These are phyloP conservation scores for Gracilaria gracilis DNA, from an alignment of 23 red algal species.

Conservation along the genomic window DNA sequence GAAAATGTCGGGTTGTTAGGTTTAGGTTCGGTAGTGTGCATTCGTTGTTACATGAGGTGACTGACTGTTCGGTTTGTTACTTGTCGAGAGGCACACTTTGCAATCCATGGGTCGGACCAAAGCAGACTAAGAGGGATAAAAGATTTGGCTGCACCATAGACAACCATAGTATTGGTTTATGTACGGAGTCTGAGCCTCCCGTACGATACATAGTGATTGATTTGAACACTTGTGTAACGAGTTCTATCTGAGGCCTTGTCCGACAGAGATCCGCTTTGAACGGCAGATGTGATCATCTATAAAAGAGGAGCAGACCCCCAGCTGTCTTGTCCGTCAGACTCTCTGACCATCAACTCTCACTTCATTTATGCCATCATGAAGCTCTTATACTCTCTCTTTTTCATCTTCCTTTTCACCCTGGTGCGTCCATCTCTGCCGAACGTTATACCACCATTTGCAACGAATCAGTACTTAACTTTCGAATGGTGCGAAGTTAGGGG, in stretches of 20 bases:
- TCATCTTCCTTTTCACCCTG: neutral
- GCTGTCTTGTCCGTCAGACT: neutral
- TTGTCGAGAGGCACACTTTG: too few relatives aligned
- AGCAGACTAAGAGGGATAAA: neutral
- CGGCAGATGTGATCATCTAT: neutral
- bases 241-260: neutral
- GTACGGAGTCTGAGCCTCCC: neutral
- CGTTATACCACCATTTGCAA: neutral
- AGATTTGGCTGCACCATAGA: neutral
- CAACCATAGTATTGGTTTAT: neutral
- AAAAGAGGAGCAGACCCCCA: neutral
- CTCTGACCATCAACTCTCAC: neutral
- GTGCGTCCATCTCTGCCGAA: neutral
- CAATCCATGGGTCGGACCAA: too few relatives aligned
- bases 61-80: too few relatives aligned
- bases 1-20: too few relatives aligned
- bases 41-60: too few relatives aligned
- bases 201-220: neutral
- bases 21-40: too few relatives aligned
- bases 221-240: neutral
- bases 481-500: constrained; percentile 6
- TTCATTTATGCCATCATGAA: neutral
- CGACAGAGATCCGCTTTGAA: neutral
- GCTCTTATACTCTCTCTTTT: neutral
- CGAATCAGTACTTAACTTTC: neutral